A percentile compares a stretch with the other conserved stretches of the same genome.
phyloP scores from a whole-genome alignment of 2,329 filamentous ascomycete species.

The Pseudogymnoascus sp. region DNA sequence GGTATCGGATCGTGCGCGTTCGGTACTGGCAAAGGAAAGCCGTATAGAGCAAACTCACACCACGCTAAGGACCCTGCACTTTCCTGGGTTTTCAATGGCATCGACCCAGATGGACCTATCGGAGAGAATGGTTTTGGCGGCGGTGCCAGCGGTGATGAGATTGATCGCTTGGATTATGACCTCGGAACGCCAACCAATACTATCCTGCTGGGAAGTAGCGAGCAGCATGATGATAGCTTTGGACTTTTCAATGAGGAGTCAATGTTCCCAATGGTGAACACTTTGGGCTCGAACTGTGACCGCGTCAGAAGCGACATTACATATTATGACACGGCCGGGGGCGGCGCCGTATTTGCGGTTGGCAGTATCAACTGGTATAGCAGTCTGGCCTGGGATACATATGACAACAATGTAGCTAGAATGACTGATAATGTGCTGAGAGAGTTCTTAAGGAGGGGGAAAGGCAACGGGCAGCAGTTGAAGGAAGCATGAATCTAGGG shows the following conservation, averaged over 20 bases:
- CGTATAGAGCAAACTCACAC: neutral
- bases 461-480: neutral
- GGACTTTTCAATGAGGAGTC: constrained; percentile 21
- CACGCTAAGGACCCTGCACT: constrained; percentile 9
- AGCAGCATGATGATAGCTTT: constrained; percentile 19
- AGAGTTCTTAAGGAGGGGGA: constrained; percentile 16
- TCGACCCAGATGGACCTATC: constrained; percentile 16
- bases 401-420: constrained; percentile 22
- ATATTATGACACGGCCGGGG: constrained; percentile 21
- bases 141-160: constrained; percentile 30
- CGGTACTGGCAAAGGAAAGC: constrained; percentile 25
- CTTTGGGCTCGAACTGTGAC: constrained; percentile 18
- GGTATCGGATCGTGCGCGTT: constrained; percentile 27
- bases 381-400: constrained; percentile 21
- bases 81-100: neutral
- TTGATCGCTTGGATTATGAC: constrained; percentile 28
- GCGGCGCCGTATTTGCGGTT: constrained; percentile 22
- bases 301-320: constrained; percentile 20
- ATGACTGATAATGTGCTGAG: constrained; percentile 22
- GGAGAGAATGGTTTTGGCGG: constrained; percentile 25
- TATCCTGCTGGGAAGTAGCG: constrained; percentile 23
- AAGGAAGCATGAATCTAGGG: neutral
- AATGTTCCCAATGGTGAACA: constrained; percentile 21
- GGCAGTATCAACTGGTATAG: constrained; percentile 26
- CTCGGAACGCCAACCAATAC: constrained; percentile 27